Percentiles rank a stretch among this genome's conserved stretches.
Evolutionary conservation across 169 alveolate species (phyloP).

Genomic region (Babesia ovata): DNA sequence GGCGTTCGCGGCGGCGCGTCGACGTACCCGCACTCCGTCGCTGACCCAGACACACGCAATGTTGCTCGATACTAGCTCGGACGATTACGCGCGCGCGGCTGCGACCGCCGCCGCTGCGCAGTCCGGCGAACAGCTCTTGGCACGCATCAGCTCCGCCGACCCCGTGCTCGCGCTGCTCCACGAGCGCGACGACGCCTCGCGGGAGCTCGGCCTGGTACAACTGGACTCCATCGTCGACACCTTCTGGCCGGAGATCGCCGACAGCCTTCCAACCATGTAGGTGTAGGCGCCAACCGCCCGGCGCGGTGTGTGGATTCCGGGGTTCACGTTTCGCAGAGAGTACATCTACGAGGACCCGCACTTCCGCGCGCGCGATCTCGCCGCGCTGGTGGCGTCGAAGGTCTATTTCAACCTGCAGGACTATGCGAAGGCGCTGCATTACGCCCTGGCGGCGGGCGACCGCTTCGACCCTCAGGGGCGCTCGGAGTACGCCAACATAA

Average conservation of each 20-base stretch:
- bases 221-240: conserved; percentile 78
- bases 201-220: conserved; percentile 78
- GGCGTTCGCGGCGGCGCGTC: background rate
- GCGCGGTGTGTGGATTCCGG: conserved; percentile 18
- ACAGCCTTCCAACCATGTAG: conserved; percentile 73
- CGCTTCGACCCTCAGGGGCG: conserved; percentile 82
- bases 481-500: conserved; percentile 78
- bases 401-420: conserved; percentile 95
- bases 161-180: conserved; percentile 77
- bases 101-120: background rate
- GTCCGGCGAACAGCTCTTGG: background rate
- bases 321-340: conserved; percentile 39
- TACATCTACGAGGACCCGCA: conserved; percentile 72
- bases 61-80: conserved; percentile 2
- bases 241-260: conserved; percentile 84
- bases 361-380: conserved; percentile 83
- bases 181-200: conserved; percentile 73
- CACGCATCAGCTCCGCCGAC: conserved; percentile 72
- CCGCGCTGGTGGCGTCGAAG: conserved; percentile 93
- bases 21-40: background rate
- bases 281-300: conserved; percentile 13
- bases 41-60: background rate
- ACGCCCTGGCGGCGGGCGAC: conserved; percentile 93
- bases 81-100: conserved; percentile 1
- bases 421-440: conserved; percentile 87